Evolutionary conservation across 108 stramenopile species (phyloP).

Genomic region (Nannochloropsis gaditana): DNA sequence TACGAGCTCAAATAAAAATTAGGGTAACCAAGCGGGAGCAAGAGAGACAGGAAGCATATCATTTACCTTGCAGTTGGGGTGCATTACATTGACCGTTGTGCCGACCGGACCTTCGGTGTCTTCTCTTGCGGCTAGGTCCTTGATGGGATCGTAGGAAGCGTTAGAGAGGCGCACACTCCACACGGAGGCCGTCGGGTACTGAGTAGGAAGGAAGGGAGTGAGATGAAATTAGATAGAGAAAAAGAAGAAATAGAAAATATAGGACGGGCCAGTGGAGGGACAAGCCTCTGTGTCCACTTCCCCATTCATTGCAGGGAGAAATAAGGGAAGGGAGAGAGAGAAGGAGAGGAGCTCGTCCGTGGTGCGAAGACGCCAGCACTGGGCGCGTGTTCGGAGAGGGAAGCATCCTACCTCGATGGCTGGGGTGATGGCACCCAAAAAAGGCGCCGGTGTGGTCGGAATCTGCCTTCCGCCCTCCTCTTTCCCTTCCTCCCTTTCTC

Average conservation of each 20-base stretch:
- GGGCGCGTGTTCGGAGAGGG: too few species aligned
- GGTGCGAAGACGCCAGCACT: too few species aligned
- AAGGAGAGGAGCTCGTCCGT: too few species aligned
- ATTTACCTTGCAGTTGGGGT: not conserved
- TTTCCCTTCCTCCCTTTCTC: not conserved
- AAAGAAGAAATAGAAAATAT: too few species aligned
- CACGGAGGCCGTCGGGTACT: too few species aligned
- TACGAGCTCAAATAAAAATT: not conserved
- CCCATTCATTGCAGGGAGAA: too few species aligned
- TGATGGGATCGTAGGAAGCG: not conserved
- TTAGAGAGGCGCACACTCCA: not conserved
- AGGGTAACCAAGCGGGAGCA: not conserved
- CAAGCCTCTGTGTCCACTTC: too few species aligned
- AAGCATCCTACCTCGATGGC: not conserved
- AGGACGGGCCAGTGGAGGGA: too few species aligned
- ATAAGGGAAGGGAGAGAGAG: too few species aligned
- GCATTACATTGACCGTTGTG: not conserved
- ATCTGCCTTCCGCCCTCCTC: not conserved
- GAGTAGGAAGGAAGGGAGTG: too few species aligned
- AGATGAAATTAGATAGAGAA: not conserved
- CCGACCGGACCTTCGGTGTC: not conserved
- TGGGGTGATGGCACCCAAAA: not conserved
- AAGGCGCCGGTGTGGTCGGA: not conserved
- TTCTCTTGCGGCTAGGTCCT: not conserved
- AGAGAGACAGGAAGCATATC: not conserved